Conservation (phyloP, 2,329 filamentous ascomycete species). For the Diaporthe helianthi region DNA sequence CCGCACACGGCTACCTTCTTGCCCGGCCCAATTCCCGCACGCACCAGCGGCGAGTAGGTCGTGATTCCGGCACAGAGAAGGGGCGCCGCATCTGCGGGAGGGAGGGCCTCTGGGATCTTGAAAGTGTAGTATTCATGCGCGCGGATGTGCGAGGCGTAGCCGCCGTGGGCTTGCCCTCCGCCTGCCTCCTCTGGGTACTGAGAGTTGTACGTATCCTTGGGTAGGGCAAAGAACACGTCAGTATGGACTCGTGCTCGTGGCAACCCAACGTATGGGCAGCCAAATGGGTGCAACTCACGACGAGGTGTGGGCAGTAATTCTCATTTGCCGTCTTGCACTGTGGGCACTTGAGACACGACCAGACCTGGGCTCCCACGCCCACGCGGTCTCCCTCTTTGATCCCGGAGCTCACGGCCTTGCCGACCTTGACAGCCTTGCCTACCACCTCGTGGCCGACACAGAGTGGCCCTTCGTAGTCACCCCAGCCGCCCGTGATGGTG, state of each 20-base stretch:
- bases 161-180: slow-evolving; percentile 71
- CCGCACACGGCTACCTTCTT: slow-evolving; percentile 76
- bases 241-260: neutral
- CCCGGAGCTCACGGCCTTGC: slow-evolving; percentile 46
- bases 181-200: slow-evolving; percentile 54
- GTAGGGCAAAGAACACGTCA: neutral
- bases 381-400: slow-evolving; percentile 70
- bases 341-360: slow-evolving; percentile 60
- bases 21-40: slow-evolving; percentile 72
- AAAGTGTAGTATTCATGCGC: slow-evolving; percentile 65
- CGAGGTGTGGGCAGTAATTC: slow-evolving; percentile 56
- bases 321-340: slow-evolving; percentile 57
- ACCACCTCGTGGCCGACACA: slow-evolving; percentile 68
- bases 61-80: slow-evolving; percentile 83
- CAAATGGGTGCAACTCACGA: slow-evolving; percentile 42
- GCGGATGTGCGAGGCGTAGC: slow-evolving; percentile 58
- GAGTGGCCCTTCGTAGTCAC: slow-evolving; percentile 51
- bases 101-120: slow-evolving; percentile 61
- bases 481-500: slow-evolving; percentile 64
- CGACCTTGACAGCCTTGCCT: slow-evolving; percentile 59
- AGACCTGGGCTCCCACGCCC: slow-evolving; percentile 67
- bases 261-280: too few relatives aligned
- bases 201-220: slow-evolving; percentile 61
- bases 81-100: slow-evolving; percentile 62
- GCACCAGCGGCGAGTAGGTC: slow-evolving; percentile 71